These are phyloP conservation scores for Aspergillus affinis DNA, from an alignment of 495 filamentous ascomycete species.

Conservation along the genomic window DNA sequence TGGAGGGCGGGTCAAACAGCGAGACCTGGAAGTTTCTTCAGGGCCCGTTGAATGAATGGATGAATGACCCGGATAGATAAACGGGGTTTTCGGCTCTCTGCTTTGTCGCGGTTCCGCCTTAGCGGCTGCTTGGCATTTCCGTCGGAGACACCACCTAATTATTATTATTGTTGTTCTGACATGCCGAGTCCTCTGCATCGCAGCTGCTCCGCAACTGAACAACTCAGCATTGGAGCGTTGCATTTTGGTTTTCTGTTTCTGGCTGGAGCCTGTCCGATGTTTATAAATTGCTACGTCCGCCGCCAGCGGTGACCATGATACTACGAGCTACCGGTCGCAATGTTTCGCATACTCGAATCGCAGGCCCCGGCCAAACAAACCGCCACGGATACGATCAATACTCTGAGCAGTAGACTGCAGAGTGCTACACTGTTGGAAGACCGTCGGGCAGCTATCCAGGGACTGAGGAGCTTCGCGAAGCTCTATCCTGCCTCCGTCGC, in stretches of 20 bases:
- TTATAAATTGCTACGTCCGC: constrained; percentile 25
- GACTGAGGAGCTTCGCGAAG: constrained; percentile 92
- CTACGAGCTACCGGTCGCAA: constrained; percentile 46
- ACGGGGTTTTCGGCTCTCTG: neutral
- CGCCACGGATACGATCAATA: constrained; percentile 88
- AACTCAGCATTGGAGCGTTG: constrained; percentile 17
- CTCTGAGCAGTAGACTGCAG: constrained; percentile 79
- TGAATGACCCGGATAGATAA: neutral
- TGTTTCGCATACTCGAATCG: constrained; percentile 84
- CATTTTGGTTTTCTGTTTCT: neutral
- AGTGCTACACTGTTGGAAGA: constrained; percentile 91
- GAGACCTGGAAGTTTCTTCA: too few species aligned
- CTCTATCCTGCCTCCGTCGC: constrained; percentile 96
- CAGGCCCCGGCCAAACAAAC: constrained; percentile 94
- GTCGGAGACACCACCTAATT: neutral
- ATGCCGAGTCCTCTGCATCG: neutral
- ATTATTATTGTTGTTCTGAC: too few species aligned
- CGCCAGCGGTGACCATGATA: constrained; percentile 48
- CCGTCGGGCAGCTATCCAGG: constrained; percentile 86
- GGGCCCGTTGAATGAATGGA: neutral
- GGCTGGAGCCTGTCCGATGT: constrained; percentile 27
- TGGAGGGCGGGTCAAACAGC: neutral
- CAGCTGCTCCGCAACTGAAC: constrained; percentile 21
- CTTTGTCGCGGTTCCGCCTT: constrained; percentile 3
- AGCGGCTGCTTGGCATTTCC: constrained; percentile 21